Evolutionary conservation across 495 filamentous ascomycete species (phyloP), one percentile per base, ranked within the genome.

Genomic region (Daldinia grandis): DNA sequence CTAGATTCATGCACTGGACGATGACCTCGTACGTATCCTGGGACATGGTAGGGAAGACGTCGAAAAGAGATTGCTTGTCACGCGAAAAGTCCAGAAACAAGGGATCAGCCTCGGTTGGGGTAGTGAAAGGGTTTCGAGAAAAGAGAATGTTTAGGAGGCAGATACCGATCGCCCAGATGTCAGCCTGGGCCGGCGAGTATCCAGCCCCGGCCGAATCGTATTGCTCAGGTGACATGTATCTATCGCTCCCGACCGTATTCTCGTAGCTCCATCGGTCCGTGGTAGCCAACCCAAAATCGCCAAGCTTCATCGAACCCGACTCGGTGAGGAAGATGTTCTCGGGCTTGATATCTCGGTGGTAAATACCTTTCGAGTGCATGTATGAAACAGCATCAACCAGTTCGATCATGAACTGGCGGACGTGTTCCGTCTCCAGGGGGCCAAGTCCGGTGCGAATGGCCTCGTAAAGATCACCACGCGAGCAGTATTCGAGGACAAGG

Each of bases 191-290:
- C 31, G 95, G 94, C 47, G 93, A 95, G 82, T 98, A 98, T 70
- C 95, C 95, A 54, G 83, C 86, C 63, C 89, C 89, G 72, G 88
- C 83, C 24, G 94, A 92, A 71, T 98, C 95, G 71, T 94, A 98
- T 75, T 99, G 95, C 79, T 98, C 95, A 17, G 95, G 95, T 55
- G 95, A 93, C 95, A 99, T 99, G 81, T 99, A 99, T 33, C 95
- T 92, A 74, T 99, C 96, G 79, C 95, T 98, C 58, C 95, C 95
- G 53, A 99, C 95, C 66, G 90, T 93, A 37, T 89, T 90, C 80
- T 99, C 95, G 73, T 91, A 89, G 47, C 90, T 94, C 94, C 93
- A 97, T 71, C 85, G 78, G 33, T 96, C 93, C 3, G 87, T 88
- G 8, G 95, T 97, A 50, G 93, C 94, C 50, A 99, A 85, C 61